Base-by-base conservation (phyloP, 768 basidiomycete genomes). In the Daedaleopsis nitida region DNA sequence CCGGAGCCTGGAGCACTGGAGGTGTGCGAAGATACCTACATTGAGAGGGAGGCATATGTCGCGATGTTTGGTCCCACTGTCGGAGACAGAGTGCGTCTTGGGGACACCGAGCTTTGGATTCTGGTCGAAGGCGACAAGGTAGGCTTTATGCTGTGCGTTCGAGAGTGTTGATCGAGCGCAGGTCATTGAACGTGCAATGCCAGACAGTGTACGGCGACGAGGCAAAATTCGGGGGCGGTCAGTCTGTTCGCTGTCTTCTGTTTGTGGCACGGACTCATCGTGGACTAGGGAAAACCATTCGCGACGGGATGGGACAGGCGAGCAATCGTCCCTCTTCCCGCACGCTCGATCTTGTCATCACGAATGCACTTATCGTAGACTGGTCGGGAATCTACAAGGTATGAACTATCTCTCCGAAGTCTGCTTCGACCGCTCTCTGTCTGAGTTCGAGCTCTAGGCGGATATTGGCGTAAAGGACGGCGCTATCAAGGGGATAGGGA, bases 301-400 rank as follows among this genome's bases (percentile, higher is more conserved):
- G 96, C 21, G 97, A 98, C 68, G 97, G 97, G 6, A 96, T 96
- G 91, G 97, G 96, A 9, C 96, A 98, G 72, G 88, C 88, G 0
- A 91, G 89, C 1, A 85, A 91, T 64, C 77, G 86, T 12, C 79
- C 84, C 0, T 83, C 90, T 10, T 65, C 69, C 0, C 87, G 91
- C 51, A 82, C 87, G 0, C 83, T 98, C 49, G 96, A 99, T 71
- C 83, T 97, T 19, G 88, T 98, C 59, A 94, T 99, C 71, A 98
- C 94, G 44, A 98, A 97, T 70, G 94, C 92, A 2, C 80, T 99
- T 51, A 89, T 99, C 64, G 76, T 99, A 39, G 96, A 99, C 72
- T 98, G 93, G 92, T 86, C 85, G 32, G 94, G 94, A 1, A 96
- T 98, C 62, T 92, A 90, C 85, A 98, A 98, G 83, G 93, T 89